Evolutionary conservation across 306 rosid species (phyloP).

Genomic region (Casuarina equisetifolia): DNA sequence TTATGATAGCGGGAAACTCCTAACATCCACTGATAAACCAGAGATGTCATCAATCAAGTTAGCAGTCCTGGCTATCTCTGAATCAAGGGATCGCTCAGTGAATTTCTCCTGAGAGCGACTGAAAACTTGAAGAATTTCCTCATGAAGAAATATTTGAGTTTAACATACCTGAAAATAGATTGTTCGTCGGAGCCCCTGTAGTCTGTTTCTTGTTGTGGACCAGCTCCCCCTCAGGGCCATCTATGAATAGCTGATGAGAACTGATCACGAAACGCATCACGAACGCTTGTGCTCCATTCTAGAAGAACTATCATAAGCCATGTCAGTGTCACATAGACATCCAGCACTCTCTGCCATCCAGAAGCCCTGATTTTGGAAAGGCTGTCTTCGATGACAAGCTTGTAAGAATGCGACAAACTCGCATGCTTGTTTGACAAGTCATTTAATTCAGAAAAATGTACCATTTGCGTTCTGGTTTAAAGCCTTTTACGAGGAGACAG

Average conservation of each 20-base stretch:
- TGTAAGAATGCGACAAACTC: neutral
- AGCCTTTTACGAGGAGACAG: neutral
- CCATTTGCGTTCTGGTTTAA: neutral
- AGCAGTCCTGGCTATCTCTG: conserved; percentile 32
- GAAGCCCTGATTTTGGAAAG: conserved; percentile 60
- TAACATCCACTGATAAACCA: too few species aligned
- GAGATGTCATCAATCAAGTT: neutral
- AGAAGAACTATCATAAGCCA: conserved; percentile 46
- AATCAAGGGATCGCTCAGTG: conserved; percentile 48
- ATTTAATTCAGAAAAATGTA: neutral
- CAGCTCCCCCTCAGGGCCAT: conserved; percentile 57
- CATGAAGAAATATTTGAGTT: conserved; percentile 45
- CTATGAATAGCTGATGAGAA: conserved; percentile 70
- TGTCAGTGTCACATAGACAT: conserved; percentile 52
- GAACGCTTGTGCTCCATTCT: conserved; percentile 65
- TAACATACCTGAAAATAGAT: conserved; percentile 49
- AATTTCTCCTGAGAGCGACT: conserved; percentile 50
- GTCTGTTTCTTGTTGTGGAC: conserved; percentile 74
- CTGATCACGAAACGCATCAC: too few species aligned
- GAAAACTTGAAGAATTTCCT: conserved; percentile 59
- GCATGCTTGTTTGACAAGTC: neutral
- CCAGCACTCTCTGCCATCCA: conserved; percentile 62
- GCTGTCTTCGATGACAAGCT: conserved; percentile 18
- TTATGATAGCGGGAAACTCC: too few species aligned
- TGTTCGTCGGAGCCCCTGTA: conserved; percentile 45